A percentile compares a stretch with the other conserved stretches of the same genome.
Conservation (phyloP, 345 rosid genomes). For the Boechera stricta region DNA sequence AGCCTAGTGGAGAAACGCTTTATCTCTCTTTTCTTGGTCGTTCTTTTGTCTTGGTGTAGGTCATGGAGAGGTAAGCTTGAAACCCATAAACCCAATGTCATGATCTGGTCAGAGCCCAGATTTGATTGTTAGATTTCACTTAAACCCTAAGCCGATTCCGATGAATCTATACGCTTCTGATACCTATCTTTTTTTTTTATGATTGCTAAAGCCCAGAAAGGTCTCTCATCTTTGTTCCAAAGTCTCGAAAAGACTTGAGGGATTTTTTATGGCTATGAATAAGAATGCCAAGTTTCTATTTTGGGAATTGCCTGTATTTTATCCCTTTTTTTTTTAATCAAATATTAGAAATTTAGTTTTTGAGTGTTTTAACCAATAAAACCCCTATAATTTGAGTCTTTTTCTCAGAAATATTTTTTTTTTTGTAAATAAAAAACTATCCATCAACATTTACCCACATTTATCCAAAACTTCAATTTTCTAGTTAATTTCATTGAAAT, state of each 20-base stretch:
- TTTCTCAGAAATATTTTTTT: too few relatives aligned
- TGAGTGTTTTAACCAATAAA: not conserved
- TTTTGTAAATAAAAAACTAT: too few relatives aligned
- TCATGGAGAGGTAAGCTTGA: slow-evolving; percentile 52
- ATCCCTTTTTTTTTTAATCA: not conserved
- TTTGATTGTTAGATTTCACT: not conserved
- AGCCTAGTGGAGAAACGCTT: slow-evolving; percentile 45
- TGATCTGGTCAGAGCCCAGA: not conserved
- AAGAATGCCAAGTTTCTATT: not conserved
- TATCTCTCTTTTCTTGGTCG: slow-evolving; percentile 6
- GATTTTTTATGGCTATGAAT: not conserved
- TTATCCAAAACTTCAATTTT: too few relatives aligned
- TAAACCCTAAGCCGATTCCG: not conserved
- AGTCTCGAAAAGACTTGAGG: not conserved
- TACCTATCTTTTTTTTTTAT: not conserved
- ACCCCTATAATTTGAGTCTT: not conserved
- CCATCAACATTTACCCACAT: too few relatives aligned
- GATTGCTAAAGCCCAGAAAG: not conserved
- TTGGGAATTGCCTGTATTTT: not conserved
- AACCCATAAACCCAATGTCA: not conserved
- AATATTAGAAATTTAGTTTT: not conserved
- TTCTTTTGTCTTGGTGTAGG: slow-evolving; percentile 6
- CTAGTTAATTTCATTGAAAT: too few relatives aligned
- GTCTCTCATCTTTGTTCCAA: slow-evolving; percentile 4
- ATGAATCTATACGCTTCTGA: not conserved